A percentile compares a stretch with the other conserved stretches of the same genome.
phyloP scores from a whole-genome alignment of 139 green algal species.

The Pycnococcus provasolii region DNA sequence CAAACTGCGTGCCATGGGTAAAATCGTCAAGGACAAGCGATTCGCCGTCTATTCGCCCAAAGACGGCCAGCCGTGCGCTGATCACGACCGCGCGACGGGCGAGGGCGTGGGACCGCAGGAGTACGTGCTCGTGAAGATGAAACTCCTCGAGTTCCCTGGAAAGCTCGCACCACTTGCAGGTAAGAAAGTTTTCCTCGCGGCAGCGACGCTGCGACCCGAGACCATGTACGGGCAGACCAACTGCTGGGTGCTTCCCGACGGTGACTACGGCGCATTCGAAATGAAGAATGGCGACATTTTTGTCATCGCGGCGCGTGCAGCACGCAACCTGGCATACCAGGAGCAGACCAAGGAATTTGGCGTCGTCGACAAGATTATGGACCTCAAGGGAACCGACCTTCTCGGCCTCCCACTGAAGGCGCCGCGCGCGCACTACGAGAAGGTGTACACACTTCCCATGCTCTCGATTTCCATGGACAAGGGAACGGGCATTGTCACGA shows the following conservation, averaged over 20 bases:
- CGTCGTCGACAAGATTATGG: slow-evolving; percentile 58
- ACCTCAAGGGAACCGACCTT: slow-evolving; percentile 80
- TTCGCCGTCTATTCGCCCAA: slow-evolving; percentile 81
- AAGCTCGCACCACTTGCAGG: slow-evolving; percentile 61
- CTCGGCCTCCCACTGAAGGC: slow-evolving; percentile 69
- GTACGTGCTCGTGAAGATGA: slow-evolving; percentile 97
- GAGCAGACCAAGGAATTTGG: slow-evolving; percentile 49
- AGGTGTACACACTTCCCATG: slow-evolving; percentile 88
- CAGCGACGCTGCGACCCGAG: slow-evolving; percentile 90
- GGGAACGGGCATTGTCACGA: slow-evolving; percentile 93
- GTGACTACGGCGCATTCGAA: slow-evolving; percentile 80
- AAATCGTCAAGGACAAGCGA: slow-evolving; percentile 91
- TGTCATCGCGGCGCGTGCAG: slow-evolving; percentile 71
- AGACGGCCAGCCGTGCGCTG: slow-evolving; percentile 88
- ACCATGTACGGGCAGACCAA: slow-evolving; percentile 99
- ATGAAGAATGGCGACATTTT: slow-evolving; percentile 65
- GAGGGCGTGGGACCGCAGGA: slow-evolving; percentile 91
- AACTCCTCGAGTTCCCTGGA: slow-evolving; percentile 47
- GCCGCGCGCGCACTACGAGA: slow-evolving; percentile 41
- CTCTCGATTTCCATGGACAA: slow-evolving; percentile 96
- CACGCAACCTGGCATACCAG: slow-evolving; percentile 89
- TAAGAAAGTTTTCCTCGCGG: slow-evolving; percentile 72
- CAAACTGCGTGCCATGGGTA: slow-evolving; percentile 63
- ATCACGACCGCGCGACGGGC: slow-evolving; percentile 73
- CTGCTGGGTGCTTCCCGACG: slow-evolving; percentile 90